Conservation (phyloP, 2,329 filamentous ascomycete species). For the Talaromyces pinophilus region DNA sequence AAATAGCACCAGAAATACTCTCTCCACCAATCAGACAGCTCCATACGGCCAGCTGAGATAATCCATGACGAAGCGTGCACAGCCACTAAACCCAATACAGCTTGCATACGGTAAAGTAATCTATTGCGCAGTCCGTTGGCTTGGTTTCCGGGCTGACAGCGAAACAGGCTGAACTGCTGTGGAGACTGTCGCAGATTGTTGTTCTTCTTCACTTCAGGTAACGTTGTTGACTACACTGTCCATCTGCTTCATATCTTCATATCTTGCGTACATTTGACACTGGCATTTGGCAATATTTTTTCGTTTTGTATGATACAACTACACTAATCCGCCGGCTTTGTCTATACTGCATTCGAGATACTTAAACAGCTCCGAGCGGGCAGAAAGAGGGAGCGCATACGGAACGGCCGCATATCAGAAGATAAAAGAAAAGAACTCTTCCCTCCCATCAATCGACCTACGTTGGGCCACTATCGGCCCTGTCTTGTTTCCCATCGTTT, state of each 20-base stretch:
- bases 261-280: conserved; percentile 3
- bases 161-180: neutral
- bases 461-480: conserved; percentile 8
- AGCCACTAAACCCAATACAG: conserved; percentile 13
- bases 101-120: neutral
- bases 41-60: neutral
- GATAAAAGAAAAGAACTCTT: neutral
- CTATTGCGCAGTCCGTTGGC: neutral
- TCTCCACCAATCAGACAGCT: conserved; percentile 1
- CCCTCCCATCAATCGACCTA: neutral
- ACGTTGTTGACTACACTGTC: conserved; percentile 1
- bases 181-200: conserved; percentile 11
- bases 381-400: neutral
- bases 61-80: conserved; percentile 10
- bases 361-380: neutral
- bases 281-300: neutral
- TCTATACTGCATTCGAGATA: conserved; percentile 9
- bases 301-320: neutral
- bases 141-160: conserved; percentile 12
- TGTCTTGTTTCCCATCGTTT: neutral
- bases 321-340: neutral
- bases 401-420: neutral
- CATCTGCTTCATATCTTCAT: neutral
- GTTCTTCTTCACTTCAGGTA: neutral
- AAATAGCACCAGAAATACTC: neutral